These are phyloP conservation scores for Colletotrichum shisoi DNA, from an alignment of 2,329 filamentous ascomycete genomes.

Conservation along the genomic window DNA sequence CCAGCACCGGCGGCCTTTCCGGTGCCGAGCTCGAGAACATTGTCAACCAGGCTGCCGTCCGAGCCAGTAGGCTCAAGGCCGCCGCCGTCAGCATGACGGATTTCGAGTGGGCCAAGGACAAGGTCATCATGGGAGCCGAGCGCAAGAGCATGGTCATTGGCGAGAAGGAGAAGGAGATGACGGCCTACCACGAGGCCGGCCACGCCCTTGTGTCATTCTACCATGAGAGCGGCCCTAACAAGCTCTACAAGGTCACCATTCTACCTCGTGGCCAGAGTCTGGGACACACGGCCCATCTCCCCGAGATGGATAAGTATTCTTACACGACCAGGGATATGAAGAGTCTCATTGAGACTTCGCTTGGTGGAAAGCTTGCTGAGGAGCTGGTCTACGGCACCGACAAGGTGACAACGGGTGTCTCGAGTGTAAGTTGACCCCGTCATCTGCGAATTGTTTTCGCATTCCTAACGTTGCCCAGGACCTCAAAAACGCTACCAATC, in stretches of 20 bases:
- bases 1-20: conserved; percentile 88
- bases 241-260: conserved; percentile 96
- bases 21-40: conserved; percentile 97
- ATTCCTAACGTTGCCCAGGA: conserved; percentile 65
- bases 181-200: conserved; percentile 95
- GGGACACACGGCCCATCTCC: conserved; percentile 86
- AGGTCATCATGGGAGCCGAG: conserved; percentile 96
- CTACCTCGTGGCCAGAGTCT: conserved; percentile 87
- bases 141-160: conserved; percentile 87
- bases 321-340: conserved; percentile 85
- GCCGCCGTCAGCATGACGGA: conserved; percentile 77
- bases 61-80: conserved; percentile 87
- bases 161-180: conserved; percentile 92
- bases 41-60: conserved; percentile 93
- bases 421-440: conserved; percentile 65
- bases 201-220: conserved; percentile 91
- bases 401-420: conserved; percentile 88
- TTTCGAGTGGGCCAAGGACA: conserved; percentile 97
- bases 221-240: conserved; percentile 73
- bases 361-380: conserved; percentile 89
- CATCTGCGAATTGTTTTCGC: not conserved
- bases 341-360: conserved; percentile 77
- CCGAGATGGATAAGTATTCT: conserved; percentile 91
- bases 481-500: conserved; percentile 79
- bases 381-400: conserved; percentile 92